Percentiles rank a stretch among this genome's conserved stretches.
Conservation (phyloP, 805 yeast species). For the Starmerella vaccinii region DNA sequence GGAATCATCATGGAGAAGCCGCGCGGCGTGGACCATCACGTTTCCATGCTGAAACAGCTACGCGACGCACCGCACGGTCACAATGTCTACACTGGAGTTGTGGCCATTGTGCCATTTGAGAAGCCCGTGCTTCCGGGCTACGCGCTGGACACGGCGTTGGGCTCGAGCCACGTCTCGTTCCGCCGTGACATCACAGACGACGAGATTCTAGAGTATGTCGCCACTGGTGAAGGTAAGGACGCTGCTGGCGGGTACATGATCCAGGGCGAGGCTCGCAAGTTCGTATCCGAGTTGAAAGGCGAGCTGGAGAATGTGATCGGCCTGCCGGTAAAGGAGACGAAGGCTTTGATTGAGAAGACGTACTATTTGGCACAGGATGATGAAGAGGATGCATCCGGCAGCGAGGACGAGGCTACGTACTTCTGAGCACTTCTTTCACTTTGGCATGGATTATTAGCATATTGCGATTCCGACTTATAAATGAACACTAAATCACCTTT, state of each 20-base stretch:
- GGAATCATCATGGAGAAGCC: constrained; percentile 76
- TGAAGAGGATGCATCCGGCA: constrained; percentile 16
- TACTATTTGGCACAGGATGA: constrained; percentile 24
- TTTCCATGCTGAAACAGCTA: constrained; percentile 40
- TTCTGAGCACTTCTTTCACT: not conserved
- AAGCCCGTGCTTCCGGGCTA: constrained; percentile 37
- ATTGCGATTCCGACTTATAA: not conserved
- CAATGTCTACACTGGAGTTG: constrained; percentile 47
- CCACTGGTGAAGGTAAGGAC: constrained; percentile 57
- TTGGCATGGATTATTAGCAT: not conserved
- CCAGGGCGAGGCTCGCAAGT: constrained; percentile 50
- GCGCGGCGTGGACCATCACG: constrained; percentile 40
- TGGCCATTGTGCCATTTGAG: constrained; percentile 36
- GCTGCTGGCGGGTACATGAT: constrained; percentile 92
- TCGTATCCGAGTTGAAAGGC: constrained; percentile 58
- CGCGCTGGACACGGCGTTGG: constrained; percentile 34
- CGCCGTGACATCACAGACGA: constrained; percentile 39
- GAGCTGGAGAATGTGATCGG: constrained; percentile 86
- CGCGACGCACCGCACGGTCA: constrained; percentile 39
- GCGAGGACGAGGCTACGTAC: constrained; percentile 15
- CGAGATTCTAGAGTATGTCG: constrained; percentile 53
- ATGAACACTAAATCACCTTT: too few species aligned
- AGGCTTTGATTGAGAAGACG: constrained; percentile 35
- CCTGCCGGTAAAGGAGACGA: constrained; percentile 57
- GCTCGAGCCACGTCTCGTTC: constrained; percentile 36